Evolutionary conservation across 768 basidiomycete genomes (phyloP), one percentile per base, ranked within the genome.

Genomic region (Kwoniella dendrophila): DNA sequence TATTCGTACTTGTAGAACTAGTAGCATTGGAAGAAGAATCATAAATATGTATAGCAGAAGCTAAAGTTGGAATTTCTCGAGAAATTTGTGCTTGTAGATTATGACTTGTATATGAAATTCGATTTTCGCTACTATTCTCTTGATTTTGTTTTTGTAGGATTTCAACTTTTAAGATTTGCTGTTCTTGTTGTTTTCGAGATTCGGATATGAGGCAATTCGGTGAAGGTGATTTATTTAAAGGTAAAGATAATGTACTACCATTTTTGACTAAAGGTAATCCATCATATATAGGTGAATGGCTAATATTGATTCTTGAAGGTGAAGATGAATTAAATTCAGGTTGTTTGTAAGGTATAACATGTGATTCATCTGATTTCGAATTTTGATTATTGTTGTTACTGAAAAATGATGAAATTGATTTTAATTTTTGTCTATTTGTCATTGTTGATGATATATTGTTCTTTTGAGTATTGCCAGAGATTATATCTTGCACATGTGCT

Each of bases 11-110:
- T 50, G 4, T 36, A 8, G 8, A 18, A 8, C 8, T 8, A 8
- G 36, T 29, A 1, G 44, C 30, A 24, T 18, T 43, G 27, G 30
- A n/a, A 3, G 41, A 36, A 3, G 45, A 33, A 20, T 59, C 52
- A 1, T 40, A 29, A n/a, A 67, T 67, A 29, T 63, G 55, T 5
- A 67, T 67, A 0, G 66, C 67, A 7, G 67, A 69, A 34, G 67
- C 67, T 16, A 69, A 47, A 20, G 67, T 62, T 6, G 67, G 63
- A 36, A 68, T 59, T 18, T 62, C 59, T 22, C 26, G 47, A 18
- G 48, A 32, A 3, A 58, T 14, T 48, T 58, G 62, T 8, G 49
- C 36, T 56, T 56, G 64, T 3, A 52, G 50, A 16, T 12, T 61
- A 7, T 51, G 48, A 48, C 48, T 43, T 20, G 59, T 61, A 12